Base-by-base conservation (phyloP, 1,284 basidiomycete genomes). In the Austroboletus novae-zelandiae region DNA sequence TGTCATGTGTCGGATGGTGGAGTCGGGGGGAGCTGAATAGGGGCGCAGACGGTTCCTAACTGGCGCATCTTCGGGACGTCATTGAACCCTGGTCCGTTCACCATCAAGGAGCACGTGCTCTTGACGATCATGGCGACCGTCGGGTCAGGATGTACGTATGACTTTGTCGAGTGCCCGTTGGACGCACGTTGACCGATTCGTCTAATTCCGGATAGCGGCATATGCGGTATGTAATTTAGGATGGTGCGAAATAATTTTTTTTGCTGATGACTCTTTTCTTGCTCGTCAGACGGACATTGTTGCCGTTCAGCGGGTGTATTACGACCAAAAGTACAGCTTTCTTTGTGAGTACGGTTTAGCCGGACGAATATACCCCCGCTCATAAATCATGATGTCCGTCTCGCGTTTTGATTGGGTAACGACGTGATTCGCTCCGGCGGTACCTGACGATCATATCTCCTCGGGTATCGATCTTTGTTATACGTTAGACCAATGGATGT, bases 81-180 rank as follows among this genome's bases (percentile, higher is more conserved):
- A 6, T 63, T 89, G 29, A 89, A 89, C 60, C 86, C 86, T 2
- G 86, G 86, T 34, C 85, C 84, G 1, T 89, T 89, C 67, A 74
- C 75, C 2, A 79, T 89, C 63, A 89, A 89, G 66, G 85, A 87
- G 58, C 85, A 86, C 61, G 84, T 83, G 8, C 66, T 81, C 43
- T 70, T 74, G 53, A 81, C 86, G 8, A 87, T 94, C 67, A 94
- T 95, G 89, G 84, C 88, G 9, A 74, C 83, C 51, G 85, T 89
- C 13, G 82, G 81, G 18, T 65, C 75, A 15, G 62, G 68, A 15
- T 80, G 66, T 66, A 47, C 39, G 65, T 62, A n/a, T 40, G 17
- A 39, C 29, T 40, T 14, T 2, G 18, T 13, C 9, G 20, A 13
- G 3, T 11, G 39, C 23, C 15, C 9, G 2, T n/a, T 11, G 18